Evolutionary conservation across 2,329 filamentous ascomycete genomes (phyloP).

Genomic region (Beauveria brongniartii): DNA sequence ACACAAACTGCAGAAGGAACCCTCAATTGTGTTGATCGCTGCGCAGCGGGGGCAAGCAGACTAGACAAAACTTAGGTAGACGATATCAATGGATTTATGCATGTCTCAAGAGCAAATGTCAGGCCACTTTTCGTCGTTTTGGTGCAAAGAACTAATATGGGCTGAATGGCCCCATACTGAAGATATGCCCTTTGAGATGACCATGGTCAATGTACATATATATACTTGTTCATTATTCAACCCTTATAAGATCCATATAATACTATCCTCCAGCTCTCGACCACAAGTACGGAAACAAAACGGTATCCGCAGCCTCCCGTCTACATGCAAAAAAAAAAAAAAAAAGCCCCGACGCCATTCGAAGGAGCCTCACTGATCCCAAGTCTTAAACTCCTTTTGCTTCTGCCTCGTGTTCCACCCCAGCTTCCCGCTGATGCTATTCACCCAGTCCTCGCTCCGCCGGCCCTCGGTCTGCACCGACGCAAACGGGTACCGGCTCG

Average conservation of each 20-base stretch:
- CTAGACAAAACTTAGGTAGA: neutral
- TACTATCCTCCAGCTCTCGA: neutral
- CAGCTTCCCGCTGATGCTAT: constrained; percentile 69
- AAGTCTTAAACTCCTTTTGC: constrained; percentile 55
- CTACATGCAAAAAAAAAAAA: neutral
- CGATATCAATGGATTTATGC: neutral
- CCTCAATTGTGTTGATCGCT: too few relatives aligned
- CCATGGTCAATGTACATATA: neutral
- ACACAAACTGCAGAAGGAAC: too few relatives aligned
- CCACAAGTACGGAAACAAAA: too few relatives aligned
- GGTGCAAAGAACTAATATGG: neutral
- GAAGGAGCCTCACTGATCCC: constrained; percentile 26
- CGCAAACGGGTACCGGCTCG: constrained; percentile 72
- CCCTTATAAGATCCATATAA: neutral
- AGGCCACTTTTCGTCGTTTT: neutral
- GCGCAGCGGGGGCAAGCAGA: too few relatives aligned
- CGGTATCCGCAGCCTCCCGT: neutral
- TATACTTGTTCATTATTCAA: neutral
- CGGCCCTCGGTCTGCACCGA: constrained; percentile 63
- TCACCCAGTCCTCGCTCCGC: constrained; percentile 71
- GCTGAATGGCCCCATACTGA: neutral
- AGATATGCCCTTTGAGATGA: neutral
- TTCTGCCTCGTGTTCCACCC: constrained; percentile 76
- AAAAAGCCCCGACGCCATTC: constrained; percentile 10
- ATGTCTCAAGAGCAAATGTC: neutral